Conservation (phyloP, 208 protist species). For the Endotrypanum monterogeii region DNA sequence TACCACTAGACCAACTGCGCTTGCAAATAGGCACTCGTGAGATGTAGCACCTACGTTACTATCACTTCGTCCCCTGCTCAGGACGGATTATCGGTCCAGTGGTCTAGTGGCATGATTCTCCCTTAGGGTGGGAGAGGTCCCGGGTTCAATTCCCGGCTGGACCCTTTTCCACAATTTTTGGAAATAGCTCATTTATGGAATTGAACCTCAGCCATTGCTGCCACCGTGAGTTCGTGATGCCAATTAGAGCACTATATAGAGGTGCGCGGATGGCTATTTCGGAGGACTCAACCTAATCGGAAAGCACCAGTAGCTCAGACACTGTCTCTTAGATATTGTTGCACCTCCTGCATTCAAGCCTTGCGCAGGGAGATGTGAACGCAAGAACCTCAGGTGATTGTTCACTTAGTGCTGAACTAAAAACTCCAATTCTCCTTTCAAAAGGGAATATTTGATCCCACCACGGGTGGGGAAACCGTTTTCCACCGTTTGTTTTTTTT, state of each 20-base stretch:
- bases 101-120: constrained; percentile 94
- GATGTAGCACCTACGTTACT: background rate
- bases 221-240: no score
- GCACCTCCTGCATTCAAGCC: constrained; percentile 33
- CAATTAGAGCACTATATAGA: background rate
- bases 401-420: constrained; percentile 72
- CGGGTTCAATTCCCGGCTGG: constrained; percentile 86
- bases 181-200: no score
- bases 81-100: constrained; percentile 61
- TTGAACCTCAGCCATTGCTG: no score
- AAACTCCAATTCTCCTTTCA: constrained; percentile 65
- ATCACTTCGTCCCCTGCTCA: background rate
- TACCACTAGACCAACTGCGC: constrained; percentile 95
- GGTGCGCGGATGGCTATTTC: no score
- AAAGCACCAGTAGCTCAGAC: no score
- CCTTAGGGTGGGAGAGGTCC: constrained; percentile 93
- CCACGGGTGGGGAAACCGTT: constrained; percentile 40
- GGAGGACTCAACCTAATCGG: no score
- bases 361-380: constrained; percentile 92
- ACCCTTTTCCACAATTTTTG: constrained; percentile 47
- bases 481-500: no score
- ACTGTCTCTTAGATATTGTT: no score
- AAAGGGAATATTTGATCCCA: constrained; percentile 60
- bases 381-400: constrained; percentile 91
- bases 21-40: background rate